Conservation (phyloP, 148 eudicot genomes). For the Dysphania ambrosioides region DNA sequence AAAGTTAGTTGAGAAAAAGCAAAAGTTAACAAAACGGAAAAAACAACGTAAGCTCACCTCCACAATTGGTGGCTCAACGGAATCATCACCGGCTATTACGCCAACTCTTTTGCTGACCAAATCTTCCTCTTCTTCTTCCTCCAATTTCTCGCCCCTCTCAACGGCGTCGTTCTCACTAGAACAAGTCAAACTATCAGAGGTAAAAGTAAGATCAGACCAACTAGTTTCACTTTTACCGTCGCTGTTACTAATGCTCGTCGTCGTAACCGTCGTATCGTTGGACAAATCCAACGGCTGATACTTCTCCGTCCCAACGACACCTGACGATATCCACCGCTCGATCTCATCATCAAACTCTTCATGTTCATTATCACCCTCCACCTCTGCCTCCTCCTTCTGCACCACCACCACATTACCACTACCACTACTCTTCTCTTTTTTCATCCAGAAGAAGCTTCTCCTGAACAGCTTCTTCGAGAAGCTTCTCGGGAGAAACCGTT, state of each 20-base stretch:
- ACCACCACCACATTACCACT: background rate
- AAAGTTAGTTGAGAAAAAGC: background rate
- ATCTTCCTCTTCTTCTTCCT: slow-evolving; percentile 6
- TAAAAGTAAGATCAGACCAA: slow-evolving; percentile 55
- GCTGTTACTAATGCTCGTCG: slow-evolving; percentile 20
- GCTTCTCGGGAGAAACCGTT: slow-evolving; percentile 35
- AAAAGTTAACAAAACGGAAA: background rate
- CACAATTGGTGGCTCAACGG: slow-evolving; percentile 30
- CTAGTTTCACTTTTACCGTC: slow-evolving; percentile 41
- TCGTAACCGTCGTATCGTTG: slow-evolving; percentile 27
- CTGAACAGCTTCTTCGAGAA: slow-evolving; percentile 47
- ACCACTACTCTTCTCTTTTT: slow-evolving; percentile 14
- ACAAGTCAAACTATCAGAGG: slow-evolving; percentile 26
- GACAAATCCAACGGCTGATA: slow-evolving; percentile 32
- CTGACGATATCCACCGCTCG: slow-evolving; percentile 54
- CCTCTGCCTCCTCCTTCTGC: background rate
- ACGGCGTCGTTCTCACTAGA: slow-evolving; percentile 40
- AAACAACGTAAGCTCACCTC: slow-evolving; percentile 29
- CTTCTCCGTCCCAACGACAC: slow-evolving; percentile 26
- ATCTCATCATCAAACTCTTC: slow-evolving; percentile 45
- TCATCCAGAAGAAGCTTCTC: slow-evolving; percentile 44
- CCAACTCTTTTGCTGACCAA: slow-evolving; percentile 26
- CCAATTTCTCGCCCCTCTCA: slow-evolving; percentile 22
- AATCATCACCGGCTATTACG: slow-evolving; percentile 28
- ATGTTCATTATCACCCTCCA: background rate